Conservation (phyloP, 495 filamentous ascomycete genomes). For the Monascus purpureus region DNA sequence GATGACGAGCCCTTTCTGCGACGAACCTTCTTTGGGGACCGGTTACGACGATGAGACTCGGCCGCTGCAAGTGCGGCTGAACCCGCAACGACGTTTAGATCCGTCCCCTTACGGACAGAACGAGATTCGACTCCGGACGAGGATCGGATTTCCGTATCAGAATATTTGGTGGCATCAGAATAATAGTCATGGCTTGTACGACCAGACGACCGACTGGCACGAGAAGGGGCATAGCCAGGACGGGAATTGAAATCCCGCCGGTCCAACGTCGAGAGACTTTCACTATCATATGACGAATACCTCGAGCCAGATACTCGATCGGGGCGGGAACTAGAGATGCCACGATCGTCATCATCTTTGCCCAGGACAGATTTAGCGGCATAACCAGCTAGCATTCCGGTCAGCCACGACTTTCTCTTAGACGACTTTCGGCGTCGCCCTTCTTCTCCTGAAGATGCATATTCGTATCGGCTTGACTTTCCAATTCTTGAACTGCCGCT, state of each 20-base stretch:
- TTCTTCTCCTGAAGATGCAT: conserved; percentile 40
- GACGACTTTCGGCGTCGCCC: conserved; percentile 28
- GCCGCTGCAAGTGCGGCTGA: conserved; percentile 21
- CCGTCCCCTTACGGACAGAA: conserved; percentile 27
- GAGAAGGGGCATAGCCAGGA: conserved; percentile 22
- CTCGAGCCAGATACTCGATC: conserved; percentile 23
- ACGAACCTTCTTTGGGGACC: conserved; percentile 16
- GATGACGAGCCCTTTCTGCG: conserved; percentile 24
- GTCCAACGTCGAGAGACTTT: conserved; percentile 21
- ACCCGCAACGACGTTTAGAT: conserved; percentile 34
- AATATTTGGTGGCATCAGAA: conserved; percentile 7
- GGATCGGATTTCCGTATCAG: too few relatives aligned
- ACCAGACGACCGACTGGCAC: conserved; percentile 20
- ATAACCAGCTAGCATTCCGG: conserved; percentile 39
- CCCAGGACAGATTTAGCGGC: conserved; percentile 42
- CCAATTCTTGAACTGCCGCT: conserved; percentile 36
- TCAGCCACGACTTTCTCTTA: conserved; percentile 34
- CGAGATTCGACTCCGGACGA: conserved; percentile 22
- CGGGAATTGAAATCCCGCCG: conserved; percentile 32
- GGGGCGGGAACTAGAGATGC: conserved; percentile 43
- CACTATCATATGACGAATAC: conserved; percentile 19
- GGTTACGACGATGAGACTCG: conserved; percentile 16
- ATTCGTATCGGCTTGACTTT: conserved; percentile 47
- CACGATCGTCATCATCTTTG: conserved; percentile 40
- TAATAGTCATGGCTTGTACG: conserved; percentile 12